A percentile compares a stretch with the other conserved stretches of the same genome.
phyloP scores from a whole-genome alignment of 768 basidiomycete species.

The Tephrocybe sp. region DNA sequence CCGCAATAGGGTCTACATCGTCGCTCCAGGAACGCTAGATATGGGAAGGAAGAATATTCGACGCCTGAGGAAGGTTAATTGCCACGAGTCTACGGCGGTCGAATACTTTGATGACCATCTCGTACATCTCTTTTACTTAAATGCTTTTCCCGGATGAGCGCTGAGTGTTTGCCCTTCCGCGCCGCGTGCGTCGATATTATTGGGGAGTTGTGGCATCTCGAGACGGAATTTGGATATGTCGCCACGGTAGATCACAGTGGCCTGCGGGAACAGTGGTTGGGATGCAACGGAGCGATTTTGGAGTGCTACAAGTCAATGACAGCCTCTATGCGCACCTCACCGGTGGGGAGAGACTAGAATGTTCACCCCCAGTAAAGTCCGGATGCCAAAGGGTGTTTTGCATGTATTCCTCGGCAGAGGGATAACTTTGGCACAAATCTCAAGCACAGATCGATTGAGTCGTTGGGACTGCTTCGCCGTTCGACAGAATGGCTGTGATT shows the following conservation, averaged over 20 bases:
- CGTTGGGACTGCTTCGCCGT: slow-evolving; percentile 17
- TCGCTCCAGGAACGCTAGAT: slow-evolving; percentile 2
- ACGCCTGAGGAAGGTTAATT: background rate
- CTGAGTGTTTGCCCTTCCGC: slow-evolving; percentile 8
- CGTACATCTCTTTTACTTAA: slow-evolving; percentile 1
- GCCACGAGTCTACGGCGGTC: background rate
- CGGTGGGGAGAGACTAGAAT: slow-evolving; percentile 23
- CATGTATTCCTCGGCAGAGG: slow-evolving; percentile 10
- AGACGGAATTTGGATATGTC: slow-evolving; percentile 6
- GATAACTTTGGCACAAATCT: slow-evolving; percentile 20
- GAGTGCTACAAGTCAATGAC: slow-evolving; percentile 31
- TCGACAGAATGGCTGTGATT: background rate
- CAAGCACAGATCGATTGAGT: slow-evolving; percentile 8
- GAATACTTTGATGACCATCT: background rate
- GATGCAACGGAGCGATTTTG: slow-evolving; percentile 14
- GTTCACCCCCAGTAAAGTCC: slow-evolving; percentile 24
- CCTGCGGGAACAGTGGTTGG: slow-evolving; percentile 11
- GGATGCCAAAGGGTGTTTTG: slow-evolving; percentile 29
- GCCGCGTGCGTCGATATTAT: slow-evolving; percentile 1
- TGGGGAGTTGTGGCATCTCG: slow-evolving; percentile 1
- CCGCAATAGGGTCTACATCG: background rate
- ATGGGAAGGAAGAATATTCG: slow-evolving; percentile 5
- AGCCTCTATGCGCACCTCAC: slow-evolving; percentile 18
- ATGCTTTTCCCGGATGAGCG: background rate
- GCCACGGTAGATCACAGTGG: slow-evolving; percentile 14